Evolutionary conservation across 129 eudicot genomes (phyloP).

Genomic region (Helianthus tuberosus): DNA sequence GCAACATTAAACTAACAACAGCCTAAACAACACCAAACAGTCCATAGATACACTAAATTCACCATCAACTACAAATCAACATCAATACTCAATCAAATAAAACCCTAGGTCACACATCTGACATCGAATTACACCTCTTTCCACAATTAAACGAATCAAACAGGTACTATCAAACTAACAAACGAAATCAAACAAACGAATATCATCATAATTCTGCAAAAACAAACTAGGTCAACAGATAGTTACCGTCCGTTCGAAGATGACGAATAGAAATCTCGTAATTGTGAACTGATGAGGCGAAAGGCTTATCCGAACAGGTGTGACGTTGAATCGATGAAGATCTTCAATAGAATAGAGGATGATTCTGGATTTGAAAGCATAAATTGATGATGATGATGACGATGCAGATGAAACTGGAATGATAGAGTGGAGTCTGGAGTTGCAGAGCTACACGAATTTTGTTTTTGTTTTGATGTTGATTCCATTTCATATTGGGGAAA

Average conservation of each 20-base stretch:
- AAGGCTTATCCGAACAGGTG: neutral
- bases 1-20: conserved; percentile 15
- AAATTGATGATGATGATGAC: conserved; percentile 12
- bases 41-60: conserved; percentile 17
- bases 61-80: conserved; percentile 8
- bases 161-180: neutral
- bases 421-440: conserved; percentile 28
- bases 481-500: conserved; percentile 28
- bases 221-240: conserved; percentile 6
- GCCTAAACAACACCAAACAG: neutral
- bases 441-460: conserved; percentile 37
- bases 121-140: conserved; percentile 15
- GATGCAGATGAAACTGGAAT: conserved; percentile 13
- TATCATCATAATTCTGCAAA: conserved; percentile 7
- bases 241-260: conserved; percentile 24
- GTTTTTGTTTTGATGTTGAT: conserved; percentile 14
- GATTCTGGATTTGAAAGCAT: conserved; percentile 27
- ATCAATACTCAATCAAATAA: neutral
- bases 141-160: neutral
- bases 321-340: conserved; percentile 23
- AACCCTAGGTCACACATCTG: conserved; percentile 18
- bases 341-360: conserved; percentile 18
- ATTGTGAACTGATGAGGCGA: conserved; percentile 11
- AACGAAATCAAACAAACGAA: neutral
- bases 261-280: conserved; percentile 17